Evolutionary conservation across 768 basidiomycete species (phyloP).

Genomic region (Boletus huronensis): DNA sequence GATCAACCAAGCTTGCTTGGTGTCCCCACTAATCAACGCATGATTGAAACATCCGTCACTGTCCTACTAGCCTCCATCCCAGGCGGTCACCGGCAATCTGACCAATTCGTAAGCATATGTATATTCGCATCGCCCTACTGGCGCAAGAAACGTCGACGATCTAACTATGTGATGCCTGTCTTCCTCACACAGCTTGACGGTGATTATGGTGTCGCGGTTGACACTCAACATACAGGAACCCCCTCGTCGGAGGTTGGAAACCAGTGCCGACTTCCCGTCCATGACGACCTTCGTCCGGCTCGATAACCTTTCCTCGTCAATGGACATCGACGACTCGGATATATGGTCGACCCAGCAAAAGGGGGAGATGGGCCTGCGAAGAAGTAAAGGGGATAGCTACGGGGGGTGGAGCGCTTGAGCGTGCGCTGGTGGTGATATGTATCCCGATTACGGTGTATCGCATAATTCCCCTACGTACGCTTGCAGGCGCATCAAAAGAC

Average conservation of each 20-base stretch:
- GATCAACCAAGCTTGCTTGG: background rate
- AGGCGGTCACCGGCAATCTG: background rate
- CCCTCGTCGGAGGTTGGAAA: no score
- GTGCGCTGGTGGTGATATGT: background rate
- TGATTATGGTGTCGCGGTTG: slow-evolving; percentile 16
- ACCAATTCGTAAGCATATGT: slow-evolving; percentile 5
- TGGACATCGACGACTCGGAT: background rate
- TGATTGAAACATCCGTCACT: background rate
- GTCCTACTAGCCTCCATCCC: background rate
- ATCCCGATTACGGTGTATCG: background rate
- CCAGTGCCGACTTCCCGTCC: background rate
- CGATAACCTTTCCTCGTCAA: background rate
- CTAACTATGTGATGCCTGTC: background rate
- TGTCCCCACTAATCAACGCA: background rate
- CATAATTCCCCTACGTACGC: no score
- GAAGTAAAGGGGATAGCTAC: no score
- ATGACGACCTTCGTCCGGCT: slow-evolving; percentile 5
- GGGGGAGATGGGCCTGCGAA: background rate
- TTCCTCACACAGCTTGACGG: slow-evolving; percentile 6
- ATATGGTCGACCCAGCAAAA: background rate
- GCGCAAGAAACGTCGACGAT: background rate
- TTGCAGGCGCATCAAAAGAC: no score
- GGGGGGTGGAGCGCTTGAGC: background rate
- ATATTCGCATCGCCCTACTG: background rate
- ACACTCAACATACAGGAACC: slow-evolving; percentile 17